These are phyloP conservation scores for Kwoniella europaea DNA, from an alignment of 768 basidiomycete species.

Conservation along the genomic window DNA sequence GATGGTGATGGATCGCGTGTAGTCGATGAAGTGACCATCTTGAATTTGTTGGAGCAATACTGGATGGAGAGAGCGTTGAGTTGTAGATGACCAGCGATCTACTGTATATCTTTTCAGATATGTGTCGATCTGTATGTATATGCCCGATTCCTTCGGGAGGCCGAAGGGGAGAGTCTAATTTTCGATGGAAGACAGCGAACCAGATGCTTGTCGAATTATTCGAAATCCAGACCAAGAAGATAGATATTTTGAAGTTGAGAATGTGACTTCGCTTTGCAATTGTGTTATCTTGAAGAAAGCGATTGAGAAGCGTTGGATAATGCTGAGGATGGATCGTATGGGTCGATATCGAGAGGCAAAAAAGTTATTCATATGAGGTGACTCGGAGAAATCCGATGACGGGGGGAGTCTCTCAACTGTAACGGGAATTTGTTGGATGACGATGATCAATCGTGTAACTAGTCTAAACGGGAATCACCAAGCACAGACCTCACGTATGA, in stretches of 20 bases:
- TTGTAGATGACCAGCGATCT: too few species aligned
- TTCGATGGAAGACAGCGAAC: too few species aligned
- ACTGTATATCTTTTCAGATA: background rate
- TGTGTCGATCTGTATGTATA: background rate
- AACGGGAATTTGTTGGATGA: background rate
- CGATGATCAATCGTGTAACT: background rate
- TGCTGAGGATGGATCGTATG: background rate
- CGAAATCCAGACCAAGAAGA: background rate
- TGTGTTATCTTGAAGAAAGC: too few species aligned
- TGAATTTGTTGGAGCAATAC: background rate
- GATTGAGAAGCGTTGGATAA: background rate
- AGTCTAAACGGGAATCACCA: background rate
- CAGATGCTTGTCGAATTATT: too few species aligned
- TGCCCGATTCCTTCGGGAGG: background rate
- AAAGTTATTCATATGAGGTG: background rate
- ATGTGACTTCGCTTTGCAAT: too few species aligned
- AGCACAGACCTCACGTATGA: background rate
- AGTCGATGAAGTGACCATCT: background rate
- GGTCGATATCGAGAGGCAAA: slow-evolving; percentile 7
- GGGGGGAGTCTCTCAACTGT: too few species aligned
- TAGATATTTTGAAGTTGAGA: background rate
- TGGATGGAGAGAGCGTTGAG: background rate
- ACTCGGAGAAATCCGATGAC: slow-evolving; percentile 12
- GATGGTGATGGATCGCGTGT: background rate
- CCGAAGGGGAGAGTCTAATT: background rate